These are phyloP conservation scores for Protomyces macrosporus DNA, from an alignment of 1,139 yeast genomes.

Conservation along the genomic window DNA sequence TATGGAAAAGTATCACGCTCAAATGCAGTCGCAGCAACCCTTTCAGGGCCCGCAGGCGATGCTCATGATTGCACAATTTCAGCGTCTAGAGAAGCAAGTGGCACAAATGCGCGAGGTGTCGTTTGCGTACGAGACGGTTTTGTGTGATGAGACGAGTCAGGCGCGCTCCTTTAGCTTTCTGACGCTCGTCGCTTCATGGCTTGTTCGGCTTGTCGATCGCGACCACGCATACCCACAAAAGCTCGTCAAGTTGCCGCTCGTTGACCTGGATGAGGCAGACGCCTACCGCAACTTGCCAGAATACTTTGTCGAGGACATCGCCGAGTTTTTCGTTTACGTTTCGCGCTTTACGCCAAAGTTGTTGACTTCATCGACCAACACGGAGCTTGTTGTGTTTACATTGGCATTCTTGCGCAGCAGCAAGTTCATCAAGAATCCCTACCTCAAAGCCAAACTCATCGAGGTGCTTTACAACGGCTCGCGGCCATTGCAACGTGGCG, in stretches of 20 bases:
- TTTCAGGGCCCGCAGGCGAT: slow-evolving; percentile 35
- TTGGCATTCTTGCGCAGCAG: slow-evolving; percentile 77
- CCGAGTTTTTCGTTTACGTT: slow-evolving; percentile 64
- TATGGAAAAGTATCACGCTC: slow-evolving; percentile 49
- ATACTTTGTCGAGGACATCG: slow-evolving; percentile 74
- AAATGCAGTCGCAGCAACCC: slow-evolving; percentile 38
- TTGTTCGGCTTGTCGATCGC: slow-evolving; percentile 70
- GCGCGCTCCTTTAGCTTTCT: slow-evolving; percentile 68
- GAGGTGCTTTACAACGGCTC: slow-evolving; percentile 78
- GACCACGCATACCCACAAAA: slow-evolving; percentile 55
- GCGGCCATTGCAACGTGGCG: slow-evolving; percentile 34
- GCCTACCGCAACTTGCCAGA: slow-evolving; percentile 76
- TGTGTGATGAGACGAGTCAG: slow-evolving; percentile 53
- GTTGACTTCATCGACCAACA: slow-evolving; percentile 32
- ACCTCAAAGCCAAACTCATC: slow-evolving; percentile 75
- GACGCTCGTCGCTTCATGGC: slow-evolving; percentile 67
- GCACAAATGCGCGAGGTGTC: slow-evolving; percentile 46
- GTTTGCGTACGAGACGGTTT: slow-evolving; percentile 56
- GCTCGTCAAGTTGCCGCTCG: slow-evolving; percentile 59
- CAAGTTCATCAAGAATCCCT: slow-evolving; percentile 83
- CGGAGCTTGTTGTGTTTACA: slow-evolving; percentile 59
- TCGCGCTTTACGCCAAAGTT: slow-evolving; percentile 46
- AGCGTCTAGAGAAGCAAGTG: slow-evolving; percentile 46
- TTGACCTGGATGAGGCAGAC: slow-evolving; percentile 43
- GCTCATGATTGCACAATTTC: slow-evolving; percentile 36